Conservation (phyloP, 176 grass and related monocot species). For the Cenchrus fungigraminus region DNA sequence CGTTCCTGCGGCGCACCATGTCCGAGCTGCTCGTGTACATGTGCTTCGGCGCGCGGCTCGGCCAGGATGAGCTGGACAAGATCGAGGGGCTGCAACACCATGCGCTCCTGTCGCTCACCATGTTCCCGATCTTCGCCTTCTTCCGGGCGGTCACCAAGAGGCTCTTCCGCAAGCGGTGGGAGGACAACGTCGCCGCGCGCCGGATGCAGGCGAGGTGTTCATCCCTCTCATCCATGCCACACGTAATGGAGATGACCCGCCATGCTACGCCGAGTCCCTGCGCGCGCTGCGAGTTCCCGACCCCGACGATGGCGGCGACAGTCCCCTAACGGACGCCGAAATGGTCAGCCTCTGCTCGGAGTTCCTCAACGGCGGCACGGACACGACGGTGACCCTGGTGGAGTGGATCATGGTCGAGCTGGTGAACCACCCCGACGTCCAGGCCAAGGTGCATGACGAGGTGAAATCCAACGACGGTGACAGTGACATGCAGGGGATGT, state of each 20-base stretch:
- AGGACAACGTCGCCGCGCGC: background rate
- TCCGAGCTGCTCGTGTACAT: conserved; percentile 26
- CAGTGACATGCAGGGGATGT: conserved; percentile 31
- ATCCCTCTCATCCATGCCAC: background rate
- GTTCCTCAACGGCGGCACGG: background rate
- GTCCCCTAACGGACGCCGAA: background rate
- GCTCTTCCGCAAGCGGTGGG: background rate
- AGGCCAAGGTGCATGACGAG: background rate
- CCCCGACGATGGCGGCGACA: background rate
- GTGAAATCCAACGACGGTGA: background rate
- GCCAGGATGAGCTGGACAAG: background rate
- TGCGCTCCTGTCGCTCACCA: background rate
- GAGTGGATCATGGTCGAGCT: background rate
- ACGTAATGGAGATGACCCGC: background rate
- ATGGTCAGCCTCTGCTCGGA: background rate
- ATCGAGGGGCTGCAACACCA: too few species aligned
- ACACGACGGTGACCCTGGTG: background rate
- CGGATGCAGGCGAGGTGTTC: background rate
- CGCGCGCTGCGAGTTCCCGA: background rate
- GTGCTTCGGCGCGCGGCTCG: conserved; percentile 34
- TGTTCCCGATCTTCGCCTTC: background rate
- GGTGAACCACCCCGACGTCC: background rate
- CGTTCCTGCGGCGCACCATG: conserved; percentile 17
- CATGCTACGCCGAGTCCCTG: background rate
- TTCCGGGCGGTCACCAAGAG: background rate